Evolutionary conservation across 192 early-diverging fungal genomes (phyloP), one percentile per base, ranked within the genome.

Genomic region (Piromyces finnis): DNA sequence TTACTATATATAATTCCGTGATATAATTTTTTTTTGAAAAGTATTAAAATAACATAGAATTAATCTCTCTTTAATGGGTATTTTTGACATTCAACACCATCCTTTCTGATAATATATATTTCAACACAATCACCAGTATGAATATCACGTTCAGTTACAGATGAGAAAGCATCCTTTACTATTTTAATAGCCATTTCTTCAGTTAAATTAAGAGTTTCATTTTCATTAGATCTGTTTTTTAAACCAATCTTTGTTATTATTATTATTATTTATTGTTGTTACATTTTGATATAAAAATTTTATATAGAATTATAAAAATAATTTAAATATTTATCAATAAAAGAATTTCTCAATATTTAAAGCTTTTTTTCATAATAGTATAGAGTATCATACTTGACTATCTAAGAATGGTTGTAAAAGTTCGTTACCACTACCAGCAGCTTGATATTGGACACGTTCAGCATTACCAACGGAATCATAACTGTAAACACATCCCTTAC

Each of bases 371-470:
- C n/a, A n/a, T n/a, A n/a, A n/a, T n/a, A n/a, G n/a, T n/a, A n/a
- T n/a, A n/a, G n/a, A n/a, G n/a, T 30, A 77, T 37, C 29, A 3
- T 87, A 93, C 92, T 88, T 96, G 95, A 85, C 94, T 97, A 83
- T 99, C 98, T 84, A 99, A 86, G 84, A 99, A 98, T 77, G 98
- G 96, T 86, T 98, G 97, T 79, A 99, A 92, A 32, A 99, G 86
- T 27, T 94, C 88, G n/a, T 92, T 88, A 28, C 93, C 95, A 78
- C 94, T 95, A 12, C 98, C 98, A 83, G 83, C 87, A 28, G 93
- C 92, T 78, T 88, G 87, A 87, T 90, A 94, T 26, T 84, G 80
- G 30, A 93, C 93, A 77, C 94, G 86, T 82, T 96, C 92, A 82
- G 90, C 94, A 35, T 92, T 96, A 35, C 98, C 98, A 26, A 99